Conservation (phyloP, 2,329 filamentous ascomycete species). For the Exutisphaerella laricina region DNA sequence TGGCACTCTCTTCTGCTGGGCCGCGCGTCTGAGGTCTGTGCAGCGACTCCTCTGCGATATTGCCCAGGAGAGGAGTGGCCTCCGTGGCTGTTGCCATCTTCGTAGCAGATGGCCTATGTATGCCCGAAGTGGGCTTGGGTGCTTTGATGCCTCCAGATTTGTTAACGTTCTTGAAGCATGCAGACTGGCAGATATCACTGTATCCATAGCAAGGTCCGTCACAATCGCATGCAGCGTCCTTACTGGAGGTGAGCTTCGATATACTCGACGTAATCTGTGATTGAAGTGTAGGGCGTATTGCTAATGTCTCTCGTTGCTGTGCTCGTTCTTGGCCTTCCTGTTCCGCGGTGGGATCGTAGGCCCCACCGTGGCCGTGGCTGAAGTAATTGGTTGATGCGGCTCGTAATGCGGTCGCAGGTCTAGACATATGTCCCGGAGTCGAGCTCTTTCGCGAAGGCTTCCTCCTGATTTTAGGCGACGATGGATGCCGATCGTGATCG, state of each 20-base stretch:
- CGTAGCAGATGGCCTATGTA: conserved; percentile 19
- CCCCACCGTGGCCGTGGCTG: background rate
- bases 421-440: conserved; percentile 14
- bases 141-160: conserved; percentile 32
- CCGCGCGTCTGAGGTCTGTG: conserved; percentile 11
- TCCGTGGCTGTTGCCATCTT: conserved; percentile 27
- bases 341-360: conserved; percentile 17
- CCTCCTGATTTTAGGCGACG: conserved; percentile 8
- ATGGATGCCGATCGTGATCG: conserved; percentile 21
- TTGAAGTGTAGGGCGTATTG: conserved; percentile 37
- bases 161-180: conserved; percentile 52
- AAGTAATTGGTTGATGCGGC: conserved; percentile 9
- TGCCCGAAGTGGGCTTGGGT: conserved; percentile 19
- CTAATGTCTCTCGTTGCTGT: conserved; percentile 1
- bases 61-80: conserved; percentile 27
- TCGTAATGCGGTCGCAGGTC: conserved; percentile 19
- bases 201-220: conserved; percentile 57
- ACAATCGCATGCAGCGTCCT: conserved; percentile 47
- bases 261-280: conserved; percentile 40
- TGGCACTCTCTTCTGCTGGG: conserved; percentile 12
- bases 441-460: conserved; percentile 16
- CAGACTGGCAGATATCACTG: conserved; percentile 55
- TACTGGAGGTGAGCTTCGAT: conserved; percentile 42
- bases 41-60: conserved; percentile 20
- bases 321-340: conserved; percentile 2